Conservation (phyloP, 768 basidiomycete species). For the Guyanaporus albipodus region DNA sequence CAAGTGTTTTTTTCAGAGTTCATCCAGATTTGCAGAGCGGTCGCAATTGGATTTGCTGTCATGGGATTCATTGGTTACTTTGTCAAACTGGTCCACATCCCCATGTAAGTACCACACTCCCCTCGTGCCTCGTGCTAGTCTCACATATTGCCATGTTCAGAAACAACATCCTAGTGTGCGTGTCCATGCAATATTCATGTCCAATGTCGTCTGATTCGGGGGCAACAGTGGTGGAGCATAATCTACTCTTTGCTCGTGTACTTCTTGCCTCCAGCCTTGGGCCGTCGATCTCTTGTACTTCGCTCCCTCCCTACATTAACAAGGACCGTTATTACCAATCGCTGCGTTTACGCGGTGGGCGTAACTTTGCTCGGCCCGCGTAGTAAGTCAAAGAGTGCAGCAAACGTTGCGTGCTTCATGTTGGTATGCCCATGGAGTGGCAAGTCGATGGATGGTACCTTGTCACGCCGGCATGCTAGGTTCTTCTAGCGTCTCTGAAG, state of each 20-base stretch:
- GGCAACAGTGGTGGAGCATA: conserved; percentile 70
- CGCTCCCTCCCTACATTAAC: conserved; percentile 15
- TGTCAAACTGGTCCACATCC: conserved; percentile 97
- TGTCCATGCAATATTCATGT: conserved; percentile 22
- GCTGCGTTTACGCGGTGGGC: not conserved
- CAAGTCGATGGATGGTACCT: not conserved
- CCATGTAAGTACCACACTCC: conserved; percentile 66
- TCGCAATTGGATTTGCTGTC: conserved; percentile 95
- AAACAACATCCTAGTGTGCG: conserved; percentile 98
- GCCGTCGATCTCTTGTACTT: conserved; percentile 18
- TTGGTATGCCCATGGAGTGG: not conserved
- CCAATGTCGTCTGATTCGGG: conserved; percentile 23
- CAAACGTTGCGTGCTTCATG: conserved; percentile 3
- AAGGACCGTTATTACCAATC: conserved; percentile 1
- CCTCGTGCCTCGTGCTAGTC: not conserved
- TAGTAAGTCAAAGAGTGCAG: not conserved
- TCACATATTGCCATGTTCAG: conserved; percentile 38
- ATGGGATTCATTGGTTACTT: conserved; percentile 99
- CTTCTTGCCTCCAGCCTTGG: conserved; percentile 10
- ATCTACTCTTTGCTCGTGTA: conserved; percentile 21
- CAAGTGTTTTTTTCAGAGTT: conserved; percentile 60
- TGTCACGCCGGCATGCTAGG: conserved; percentile 11
- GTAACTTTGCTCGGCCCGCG: not conserved
- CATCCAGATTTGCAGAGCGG: conserved; percentile 89
- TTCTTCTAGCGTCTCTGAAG: conserved; percentile 5